A percentile compares a stretch with the other conserved stretches of the same genome.
These are phyloP conservation scores for Orbilia blumenaviensis DNA, from an alignment of 2,329 filamentous ascomycete genomes.

Conservation along the genomic window DNA sequence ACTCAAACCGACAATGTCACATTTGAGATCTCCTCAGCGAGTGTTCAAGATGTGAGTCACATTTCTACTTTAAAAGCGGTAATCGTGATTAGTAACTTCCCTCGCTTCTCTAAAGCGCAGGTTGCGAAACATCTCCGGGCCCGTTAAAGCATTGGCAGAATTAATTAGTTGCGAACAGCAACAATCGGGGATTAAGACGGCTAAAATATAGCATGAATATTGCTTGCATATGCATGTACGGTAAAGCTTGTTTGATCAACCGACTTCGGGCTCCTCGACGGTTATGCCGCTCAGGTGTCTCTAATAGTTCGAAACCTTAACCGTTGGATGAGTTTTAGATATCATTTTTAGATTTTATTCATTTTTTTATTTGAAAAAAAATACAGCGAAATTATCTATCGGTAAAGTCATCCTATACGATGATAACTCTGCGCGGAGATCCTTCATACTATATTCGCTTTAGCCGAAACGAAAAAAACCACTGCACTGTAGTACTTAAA, in stretches of 20 bases:
- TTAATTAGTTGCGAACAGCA: neutral
- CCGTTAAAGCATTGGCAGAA: neutral
- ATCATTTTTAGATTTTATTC: neutral
- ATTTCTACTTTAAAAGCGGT: neutral
- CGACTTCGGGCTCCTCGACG: neutral
- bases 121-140: neutral
- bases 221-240: constrained; percentile 3
- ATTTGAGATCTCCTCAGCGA: neutral
- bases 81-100: neutral
- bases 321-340: neutral
- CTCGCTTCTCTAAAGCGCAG: neutral
- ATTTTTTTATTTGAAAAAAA: neutral
- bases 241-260: constrained; percentile 21
- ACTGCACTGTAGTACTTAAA: too few species aligned
- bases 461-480: neutral
- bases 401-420: constrained; percentile 14
- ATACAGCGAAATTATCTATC: neutral
- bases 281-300: constrained; percentile 10
- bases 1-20: neutral
- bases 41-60: neutral
- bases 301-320: neutral
- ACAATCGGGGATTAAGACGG: constrained; percentile 6
- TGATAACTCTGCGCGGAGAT: constrained; percentile 14
- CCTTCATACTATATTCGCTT: constrained; percentile 4
- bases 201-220: constrained; percentile 14